Base-by-base conservation (phyloP, 2,329 filamentous ascomycete genomes). In the Stagonosporopsis tanaceti region DNA sequence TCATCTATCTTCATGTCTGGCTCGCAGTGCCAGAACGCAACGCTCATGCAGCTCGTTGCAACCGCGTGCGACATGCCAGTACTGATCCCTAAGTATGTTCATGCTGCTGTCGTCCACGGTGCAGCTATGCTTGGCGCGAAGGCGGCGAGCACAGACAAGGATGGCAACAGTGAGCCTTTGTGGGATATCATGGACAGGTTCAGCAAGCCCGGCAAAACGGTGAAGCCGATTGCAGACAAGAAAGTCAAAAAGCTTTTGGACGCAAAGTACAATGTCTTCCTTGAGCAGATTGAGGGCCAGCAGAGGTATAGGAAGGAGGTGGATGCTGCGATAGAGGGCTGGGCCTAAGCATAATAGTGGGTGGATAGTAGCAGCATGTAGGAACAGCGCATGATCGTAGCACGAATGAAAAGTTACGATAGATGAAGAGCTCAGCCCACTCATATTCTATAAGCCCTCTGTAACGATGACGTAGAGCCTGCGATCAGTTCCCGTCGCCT, bases 101-200 rank as follows among this genome's bases (percentile, higher is more conserved):
- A 97, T 73, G 94, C 94, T 1, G 95, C 95, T 6, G 95, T 99
- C 6, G 94, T 97, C 25, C 93, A 98, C 73, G 95, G 95, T n/a
- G 95, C 95, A 7, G 95, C 95, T 55, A 99, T 99, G 94, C 84
- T 99, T 24, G 95, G 95, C 37, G 95, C 93, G 57, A 98, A 98
- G 79, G 95, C 95, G n/a, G 95, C 94, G 6, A 95, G 90, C 68
- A 89, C 90, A 30, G 88, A 90, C 70, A 83, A 84, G 37, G 84
- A 90, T 9, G 91, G 92, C 41, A 88, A 89, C 69, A 93, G 91
- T 0, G 93, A 97, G 80, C 86, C 90, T 38, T 81, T 99, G 60
- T 99, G 95, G 95, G 86, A 88, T 66, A 97, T 99, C 74, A 99
- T 99, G 95, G 92, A 96, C 76, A 87, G 93, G 54, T 95, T 97